Base-by-base conservation (phyloP, 2,329 filamentous ascomycete species). In the Blumeria hordei region DNA sequence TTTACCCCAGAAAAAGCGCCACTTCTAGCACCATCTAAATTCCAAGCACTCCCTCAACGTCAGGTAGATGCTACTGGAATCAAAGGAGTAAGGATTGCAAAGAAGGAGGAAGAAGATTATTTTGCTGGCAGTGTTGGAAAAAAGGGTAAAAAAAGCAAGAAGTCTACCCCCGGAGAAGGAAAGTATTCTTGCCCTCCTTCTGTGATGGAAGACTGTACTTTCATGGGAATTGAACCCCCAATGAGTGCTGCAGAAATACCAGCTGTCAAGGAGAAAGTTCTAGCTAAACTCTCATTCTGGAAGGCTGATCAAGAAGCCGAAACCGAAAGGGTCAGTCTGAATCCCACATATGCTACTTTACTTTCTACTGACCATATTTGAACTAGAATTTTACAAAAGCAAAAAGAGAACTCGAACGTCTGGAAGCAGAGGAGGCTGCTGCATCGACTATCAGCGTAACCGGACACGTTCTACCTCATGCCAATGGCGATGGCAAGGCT, bases 361-460 rank as follows among this genome's bases (percentile, higher is more conserved):
- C 60, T 60, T 56, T 55, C 59, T 61, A 57, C 64, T 71, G 65
- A 71, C 58, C 7, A 7, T n/a, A 1, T n/a, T 16, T 34, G 4
- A 16, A 41, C 33, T 64, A 96, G 92, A 98, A 98, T 74, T 83
- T 96, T 58, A 85, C 87, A 60, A 94, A 95, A 71, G 92, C 92
- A 58, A 84, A 94, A 74, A 90, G 90, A 70, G 88, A 95, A 69
- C 93, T 98, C 59, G 86, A 88, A 67, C 81, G 81, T 62, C 78
- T 96, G 55, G 90, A 95, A 67, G 80, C 81, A 55, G 73, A 76
- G 60, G 76, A 77, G 64, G 69, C 71, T 55, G 71, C 56, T 62
- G 69, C 72, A 55, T 71, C 55, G 58, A 73, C 73, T n/a, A 44
- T 57, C 58, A 73, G 74, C 59, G 69, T 67, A 60, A 64, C 70